A percentile compares a stretch with the other conserved stretches of the same genome.
phyloP scores from a whole-genome alignment of 768 basidiomycete species.

The Plicaturopsis crispa region DNA sequence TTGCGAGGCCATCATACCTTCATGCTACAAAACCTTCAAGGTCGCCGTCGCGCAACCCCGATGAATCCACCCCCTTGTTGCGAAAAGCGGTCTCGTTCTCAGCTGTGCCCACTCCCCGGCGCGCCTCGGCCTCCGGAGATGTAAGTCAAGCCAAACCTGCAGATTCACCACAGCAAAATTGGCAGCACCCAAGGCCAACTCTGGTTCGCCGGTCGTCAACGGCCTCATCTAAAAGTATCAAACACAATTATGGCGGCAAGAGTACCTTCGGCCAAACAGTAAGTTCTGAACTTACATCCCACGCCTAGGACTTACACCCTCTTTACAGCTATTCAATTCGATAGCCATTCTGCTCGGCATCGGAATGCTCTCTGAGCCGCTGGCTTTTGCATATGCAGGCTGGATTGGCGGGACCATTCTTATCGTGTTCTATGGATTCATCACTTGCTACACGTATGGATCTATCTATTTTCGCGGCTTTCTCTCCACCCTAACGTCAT shows the following conservation, averaged over 20 bases:
- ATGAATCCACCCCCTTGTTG: slow-evolving; percentile 32
- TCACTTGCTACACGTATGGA: slow-evolving; percentile 87
- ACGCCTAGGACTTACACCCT: too few species aligned
- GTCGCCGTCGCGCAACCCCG: neutral
- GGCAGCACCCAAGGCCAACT: slow-evolving; percentile 10
- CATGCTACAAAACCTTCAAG: too few species aligned
- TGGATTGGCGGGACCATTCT: slow-evolving; percentile 76
- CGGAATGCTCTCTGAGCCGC: slow-evolving; percentile 82
- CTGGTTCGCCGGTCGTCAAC: slow-evolving; percentile 23
- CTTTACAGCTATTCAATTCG: slow-evolving; percentile 73
- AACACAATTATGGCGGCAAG: slow-evolving; percentile 37
- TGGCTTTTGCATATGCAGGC: slow-evolving; percentile 88
- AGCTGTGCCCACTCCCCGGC: slow-evolving; percentile 10
- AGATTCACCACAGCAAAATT: slow-evolving; percentile 3
- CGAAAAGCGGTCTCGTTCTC: slow-evolving; percentile 29
- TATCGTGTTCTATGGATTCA: slow-evolving; percentile 65
- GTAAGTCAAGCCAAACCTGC: slow-evolving; percentile 1
- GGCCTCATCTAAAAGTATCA: slow-evolving; percentile 20
- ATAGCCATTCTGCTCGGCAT: slow-evolving; percentile 83
- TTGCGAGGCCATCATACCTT: neutral
- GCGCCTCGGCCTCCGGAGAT: slow-evolving; percentile 6
- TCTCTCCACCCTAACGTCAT: neutral
- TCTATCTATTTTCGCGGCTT: neutral
- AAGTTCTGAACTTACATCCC: slow-evolving; percentile 12
- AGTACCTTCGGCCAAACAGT: slow-evolving; percentile 75